A percentile compares a stretch with the other conserved stretches of the same genome.
These are phyloP conservation scores for Coemansia aciculifera DNA, from an alignment of 192 early-diverging fungal species.

Conservation along the genomic window DNA sequence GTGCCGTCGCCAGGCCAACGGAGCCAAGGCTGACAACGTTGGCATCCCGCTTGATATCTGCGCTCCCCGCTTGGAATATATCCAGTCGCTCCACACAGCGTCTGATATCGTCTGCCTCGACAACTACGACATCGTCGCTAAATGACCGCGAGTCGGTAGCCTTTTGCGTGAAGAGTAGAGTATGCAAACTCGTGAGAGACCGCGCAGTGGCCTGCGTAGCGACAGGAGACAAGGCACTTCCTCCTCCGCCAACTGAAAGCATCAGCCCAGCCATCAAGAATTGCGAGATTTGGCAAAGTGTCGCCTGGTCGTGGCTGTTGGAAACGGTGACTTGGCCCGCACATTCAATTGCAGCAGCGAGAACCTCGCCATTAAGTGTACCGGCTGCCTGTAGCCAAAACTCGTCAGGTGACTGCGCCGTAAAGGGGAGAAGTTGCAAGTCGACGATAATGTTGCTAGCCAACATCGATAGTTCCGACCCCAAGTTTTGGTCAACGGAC, in stretches of 20 bases:
- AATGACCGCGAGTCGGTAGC: constrained; percentile 6
- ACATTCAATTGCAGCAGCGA: constrained; percentile 37
- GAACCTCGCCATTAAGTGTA: constrained; percentile 14
- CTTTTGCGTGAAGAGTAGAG: not conserved
- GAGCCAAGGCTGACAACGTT: constrained; percentile 3
- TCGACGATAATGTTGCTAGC: constrained; percentile 7
- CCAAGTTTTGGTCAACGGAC: constrained; percentile 15
- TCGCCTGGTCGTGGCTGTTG: constrained; percentile 19
- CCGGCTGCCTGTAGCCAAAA: constrained; percentile 21
- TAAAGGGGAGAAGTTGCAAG: constrained; percentile 4
- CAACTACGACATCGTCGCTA: constrained; percentile 18
- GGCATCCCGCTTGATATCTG: not conserved
- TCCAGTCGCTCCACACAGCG: constrained; percentile 37
- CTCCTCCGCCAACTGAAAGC: not conserved
- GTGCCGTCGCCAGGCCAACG: constrained; percentile 21
- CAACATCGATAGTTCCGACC: constrained; percentile 21
- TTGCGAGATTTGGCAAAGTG: constrained; percentile 19
- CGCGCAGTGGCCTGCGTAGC: constrained; percentile 21
- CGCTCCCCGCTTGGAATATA: constrained; percentile 13
- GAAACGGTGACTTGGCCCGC: constrained; percentile 15
- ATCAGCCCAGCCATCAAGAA: constrained; percentile 27
- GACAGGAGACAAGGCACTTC: not conserved
- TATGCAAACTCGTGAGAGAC: constrained; percentile 15
- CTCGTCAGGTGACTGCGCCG: not conserved
- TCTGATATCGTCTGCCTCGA: constrained; percentile 38